A percentile compares a stretch with the other conserved stretches of the same genome.
These are phyloP conservation scores for Botryotinia convoluta DNA, from an alignment of 2,329 filamentous ascomycete genomes.

Conservation along the genomic window DNA sequence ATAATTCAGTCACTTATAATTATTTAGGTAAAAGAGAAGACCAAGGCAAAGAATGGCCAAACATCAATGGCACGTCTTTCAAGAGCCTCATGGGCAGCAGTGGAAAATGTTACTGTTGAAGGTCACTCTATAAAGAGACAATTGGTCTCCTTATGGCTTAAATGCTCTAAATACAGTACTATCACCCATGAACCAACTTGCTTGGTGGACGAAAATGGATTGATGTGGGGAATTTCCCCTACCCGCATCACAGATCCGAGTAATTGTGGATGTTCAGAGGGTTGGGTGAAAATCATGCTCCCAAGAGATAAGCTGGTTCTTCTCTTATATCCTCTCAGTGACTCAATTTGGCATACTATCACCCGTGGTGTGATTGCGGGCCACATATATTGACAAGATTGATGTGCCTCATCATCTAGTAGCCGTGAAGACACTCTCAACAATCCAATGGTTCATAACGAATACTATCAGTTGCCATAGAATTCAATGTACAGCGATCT, in stretches of 20 bases:
- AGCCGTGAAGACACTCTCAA: not conserved
- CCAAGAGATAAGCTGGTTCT: too few relatives aligned
- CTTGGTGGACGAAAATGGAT: not conserved
- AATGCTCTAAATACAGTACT: not conserved
- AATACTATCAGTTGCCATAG: not conserved
- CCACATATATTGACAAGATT: too few relatives aligned
- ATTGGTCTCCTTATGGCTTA: too few relatives aligned
- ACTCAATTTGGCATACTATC: too few relatives aligned
- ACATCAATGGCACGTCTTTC: not conserved
- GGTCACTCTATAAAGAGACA: too few relatives aligned
- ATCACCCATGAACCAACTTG: not conserved
- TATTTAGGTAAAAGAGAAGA: not conserved
- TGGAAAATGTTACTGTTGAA: not conserved
- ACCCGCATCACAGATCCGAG: too few relatives aligned
- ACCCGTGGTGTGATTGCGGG: too few relatives aligned
- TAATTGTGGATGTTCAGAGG: too few relatives aligned
- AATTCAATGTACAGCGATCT: not conserved
- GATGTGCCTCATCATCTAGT: too few relatives aligned
- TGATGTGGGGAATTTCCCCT: not conserved
- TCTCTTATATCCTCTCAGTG: too few relatives aligned
- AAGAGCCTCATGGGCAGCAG: not conserved
- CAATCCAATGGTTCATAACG: not conserved
- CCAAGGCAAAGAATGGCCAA: not conserved
- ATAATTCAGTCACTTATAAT: not conserved
- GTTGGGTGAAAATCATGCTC: too few relatives aligned